Conservation (phyloP, 2,329 filamentous ascomycete genomes). For the Aspergillus awamori region DNA sequence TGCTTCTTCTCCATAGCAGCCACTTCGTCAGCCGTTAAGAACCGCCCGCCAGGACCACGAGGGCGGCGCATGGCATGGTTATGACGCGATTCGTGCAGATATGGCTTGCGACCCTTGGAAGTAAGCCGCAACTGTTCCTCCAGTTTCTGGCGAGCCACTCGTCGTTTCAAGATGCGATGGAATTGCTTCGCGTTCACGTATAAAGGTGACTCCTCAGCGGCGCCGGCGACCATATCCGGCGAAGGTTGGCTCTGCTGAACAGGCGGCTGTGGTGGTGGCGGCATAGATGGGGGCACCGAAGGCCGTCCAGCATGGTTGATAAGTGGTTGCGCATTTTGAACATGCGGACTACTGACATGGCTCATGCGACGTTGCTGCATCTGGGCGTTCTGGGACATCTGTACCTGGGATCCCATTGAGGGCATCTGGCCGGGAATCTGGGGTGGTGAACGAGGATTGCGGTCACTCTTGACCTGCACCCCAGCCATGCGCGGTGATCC, state of each 20-base stretch:
- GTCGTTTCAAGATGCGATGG: slow-evolving; percentile 90
- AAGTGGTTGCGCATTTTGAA: slow-evolving; percentile 73
- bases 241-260: slow-evolving; percentile 72
- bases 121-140: slow-evolving; percentile 91
- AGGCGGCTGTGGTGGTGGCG: slow-evolving; percentile 57
- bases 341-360: slow-evolving; percentile 72
- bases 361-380: slow-evolving; percentile 71
- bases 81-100: slow-evolving; percentile 94
- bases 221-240: slow-evolving; percentile 73
- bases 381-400: slow-evolving; percentile 58
- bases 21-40: slow-evolving; percentile 94
- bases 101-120: slow-evolving; percentile 93
- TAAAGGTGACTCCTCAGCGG: slow-evolving; percentile 85
- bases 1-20: slow-evolving; percentile 78
- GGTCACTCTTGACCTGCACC: slow-evolving; percentile 70
- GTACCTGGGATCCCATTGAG: slow-evolving; percentile 50
- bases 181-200: slow-evolving; percentile 99
- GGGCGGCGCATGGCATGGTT: slow-evolving; percentile 98
- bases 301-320: slow-evolving; percentile 68
- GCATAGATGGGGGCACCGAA: slow-evolving; percentile 55
- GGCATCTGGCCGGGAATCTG: slow-evolving; percentile 66
- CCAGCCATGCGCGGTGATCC: slow-evolving; percentile 78
- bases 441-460: slow-evolving; percentile 74
- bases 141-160: slow-evolving; percentile 88
- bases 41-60: slow-evolving; percentile 88